These are phyloP conservation scores for Gonapodya sp. DNA, from an alignment of 192 early-diverging fungal genomes.

Conservation along the genomic window DNA sequence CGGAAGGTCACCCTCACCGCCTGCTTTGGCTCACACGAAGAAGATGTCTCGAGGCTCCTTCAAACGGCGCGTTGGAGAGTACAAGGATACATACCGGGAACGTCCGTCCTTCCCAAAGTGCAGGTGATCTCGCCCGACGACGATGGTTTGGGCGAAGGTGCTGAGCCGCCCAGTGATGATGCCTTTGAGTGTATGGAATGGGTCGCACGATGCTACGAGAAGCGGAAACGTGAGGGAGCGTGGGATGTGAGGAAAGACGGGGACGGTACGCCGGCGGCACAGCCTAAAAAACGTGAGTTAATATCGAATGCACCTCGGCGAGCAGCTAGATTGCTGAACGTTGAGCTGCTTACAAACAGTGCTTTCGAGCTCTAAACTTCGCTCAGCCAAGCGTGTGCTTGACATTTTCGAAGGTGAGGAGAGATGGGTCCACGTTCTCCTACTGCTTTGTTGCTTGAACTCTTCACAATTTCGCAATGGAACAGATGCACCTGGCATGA, in stretches of 20 bases:
- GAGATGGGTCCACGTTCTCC: too few species aligned
- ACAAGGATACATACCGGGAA: neutral
- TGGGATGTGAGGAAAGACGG: neutral
- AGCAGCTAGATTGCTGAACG: too few species aligned
- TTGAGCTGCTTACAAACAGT: too few species aligned
- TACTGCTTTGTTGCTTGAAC: neutral
- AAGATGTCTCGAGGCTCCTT: neutral
- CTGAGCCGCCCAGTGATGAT: neutral
- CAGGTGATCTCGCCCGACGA: neutral
- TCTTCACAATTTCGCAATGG: too few species aligned
- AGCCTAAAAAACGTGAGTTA: neutral
- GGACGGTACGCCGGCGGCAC: neutral
- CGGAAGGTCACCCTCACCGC: neutral
- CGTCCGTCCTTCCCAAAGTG: neutral
- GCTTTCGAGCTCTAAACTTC: neutral
- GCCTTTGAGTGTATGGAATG: neutral
- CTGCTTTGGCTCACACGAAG: neutral
- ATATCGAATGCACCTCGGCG: neutral
- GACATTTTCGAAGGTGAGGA: neutral
- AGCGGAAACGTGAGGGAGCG: neutral
- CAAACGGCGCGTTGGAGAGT: neutral
- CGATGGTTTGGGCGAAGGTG: neutral
- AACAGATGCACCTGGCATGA: neutral
- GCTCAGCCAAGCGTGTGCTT: neutral
- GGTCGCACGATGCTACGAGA: neutral